Percentiles rank a stretch among this genome's conserved stretches.
Evolutionary conservation across 2,329 filamentous ascomycete species (phyloP).

Genomic region (Madurella fahalii): DNA sequence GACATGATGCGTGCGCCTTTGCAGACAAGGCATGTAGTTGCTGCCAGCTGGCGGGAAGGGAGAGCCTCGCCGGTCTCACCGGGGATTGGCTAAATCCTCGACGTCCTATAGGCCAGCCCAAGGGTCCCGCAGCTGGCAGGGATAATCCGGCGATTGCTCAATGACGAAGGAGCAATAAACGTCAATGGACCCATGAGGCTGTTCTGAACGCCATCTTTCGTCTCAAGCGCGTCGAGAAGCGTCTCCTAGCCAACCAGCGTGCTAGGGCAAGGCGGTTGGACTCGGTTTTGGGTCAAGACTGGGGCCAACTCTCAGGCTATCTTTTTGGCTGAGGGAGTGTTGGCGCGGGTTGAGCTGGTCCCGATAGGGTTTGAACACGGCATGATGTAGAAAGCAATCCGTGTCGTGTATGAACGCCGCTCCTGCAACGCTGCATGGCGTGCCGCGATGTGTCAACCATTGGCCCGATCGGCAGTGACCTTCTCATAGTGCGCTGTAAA

Average conservation of each 20-base stretch:
- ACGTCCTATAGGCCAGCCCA: constrained; percentile 12
- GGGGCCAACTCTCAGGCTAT: neutral
- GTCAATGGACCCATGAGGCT: constrained; percentile 6
- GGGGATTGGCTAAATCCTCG: neutral
- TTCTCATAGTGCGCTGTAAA: constrained; percentile 6
- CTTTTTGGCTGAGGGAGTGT: neutral
- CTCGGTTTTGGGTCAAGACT: neutral
- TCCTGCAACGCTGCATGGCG: constrained; percentile 12
- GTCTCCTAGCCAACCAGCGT: neutral
- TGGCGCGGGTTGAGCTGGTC: constrained; percentile 7
- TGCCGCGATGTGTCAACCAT: constrained; percentile 15
- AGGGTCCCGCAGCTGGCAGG: constrained; percentile 15
- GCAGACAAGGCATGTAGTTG: constrained; percentile 19
- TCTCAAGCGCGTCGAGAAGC: neutral
- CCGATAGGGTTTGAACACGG: constrained; percentile 8
- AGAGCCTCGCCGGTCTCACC: constrained; percentile 19
- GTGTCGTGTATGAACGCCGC: neutral
- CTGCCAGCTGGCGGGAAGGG: constrained; percentile 18
- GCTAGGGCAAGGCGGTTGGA: neutral
- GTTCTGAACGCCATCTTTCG: constrained; percentile 10
- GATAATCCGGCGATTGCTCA: constrained; percentile 2
- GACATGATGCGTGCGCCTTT: neutral
- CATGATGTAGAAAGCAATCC: constrained; percentile 8
- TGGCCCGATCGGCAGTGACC: constrained; percentile 18
- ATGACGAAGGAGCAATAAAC: neutral